Base-by-base conservation (phyloP, 1,139 yeast species). In the Pneumocystis oryctolagi region DNA sequence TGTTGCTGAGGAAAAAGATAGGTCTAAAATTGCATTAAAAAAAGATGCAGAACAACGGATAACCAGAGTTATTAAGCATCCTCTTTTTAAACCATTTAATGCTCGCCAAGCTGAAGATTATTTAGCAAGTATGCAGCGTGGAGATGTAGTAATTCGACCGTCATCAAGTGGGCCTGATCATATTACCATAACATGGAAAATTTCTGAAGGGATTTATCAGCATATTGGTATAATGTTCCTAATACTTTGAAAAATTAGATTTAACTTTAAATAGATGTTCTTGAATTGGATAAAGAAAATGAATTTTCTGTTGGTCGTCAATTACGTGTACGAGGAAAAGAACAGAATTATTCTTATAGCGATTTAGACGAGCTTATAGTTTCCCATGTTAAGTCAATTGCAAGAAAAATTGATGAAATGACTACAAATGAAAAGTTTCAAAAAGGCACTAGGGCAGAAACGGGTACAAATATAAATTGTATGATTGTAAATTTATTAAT, bases 181-280 rank as follows among this genome's bases (percentile, higher is more conserved):
- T 73, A 80, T 92, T 69, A 90, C 96, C 1, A 86, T 90, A 56
- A 92, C 99, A 0, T 92, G 98, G 97, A 92, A 92, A 73, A 90
- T 94, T 55, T 92, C 89, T 65, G 92, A 87, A 70, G 87, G 85
- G 71, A 77, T 92, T 67, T 94, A 86, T 76, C 98, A 94, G 73
- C 97, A 92, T 73, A 78, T 94, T 14, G 55, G 55, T 47, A 47
- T 47, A 25, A n/a, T 47, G 16, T 18, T 9, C 14, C 12, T 47
- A 47, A 47, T 20, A 47, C 25, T 47, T 47, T 47, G 9, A 4
- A 47, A 9, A 12, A 9, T 47, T 4, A 25, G n/a, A 25, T 25
- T 47, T 47, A 12, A 47, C 16, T 47, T 25, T 47, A 20, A 47
- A 25, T 47, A 67, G 90, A 89, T 69, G 87, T 92, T 61, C 80